A percentile compares a stretch with the other conserved stretches of the same genome.
phyloP scores from a whole-genome alignment of 306 rosid genomes.

The Herpetospermum pedunculosum region DNA sequence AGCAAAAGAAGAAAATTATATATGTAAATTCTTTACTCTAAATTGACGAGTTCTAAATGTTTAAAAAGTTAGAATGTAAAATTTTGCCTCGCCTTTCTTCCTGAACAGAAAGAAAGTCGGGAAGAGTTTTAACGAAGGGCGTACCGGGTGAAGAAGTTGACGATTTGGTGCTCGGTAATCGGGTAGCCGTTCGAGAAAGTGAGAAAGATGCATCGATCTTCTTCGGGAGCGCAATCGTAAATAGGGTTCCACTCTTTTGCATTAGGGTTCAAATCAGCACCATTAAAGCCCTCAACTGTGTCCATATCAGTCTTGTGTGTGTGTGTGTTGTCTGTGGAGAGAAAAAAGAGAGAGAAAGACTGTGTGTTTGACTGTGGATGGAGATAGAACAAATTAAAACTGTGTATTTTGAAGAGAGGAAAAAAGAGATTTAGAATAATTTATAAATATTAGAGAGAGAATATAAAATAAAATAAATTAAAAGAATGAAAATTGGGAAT shows the following conservation, averaged over 20 bases:
- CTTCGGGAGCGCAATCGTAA: constrained; percentile 11
- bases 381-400: not conserved
- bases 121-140: not conserved
- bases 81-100: too few species aligned
- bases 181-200: constrained; percentile 31
- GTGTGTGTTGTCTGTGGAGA: not conserved
- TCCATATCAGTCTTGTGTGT: not conserved
- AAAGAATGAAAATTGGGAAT: not conserved
- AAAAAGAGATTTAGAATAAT: not conserved
- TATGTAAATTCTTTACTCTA: too few species aligned
- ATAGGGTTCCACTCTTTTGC: constrained; percentile 22
- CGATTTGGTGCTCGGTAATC: constrained; percentile 9
- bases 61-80: too few species aligned
- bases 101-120: not conserved
- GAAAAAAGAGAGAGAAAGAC: not conserved
- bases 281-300: not conserved
- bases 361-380: not conserved
- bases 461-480: too few species aligned
- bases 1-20: too few species aligned
- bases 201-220: constrained; percentile 25
- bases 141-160: constrained; percentile 25
- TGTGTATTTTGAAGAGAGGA: not conserved
- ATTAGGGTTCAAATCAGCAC: constrained; percentile 14
- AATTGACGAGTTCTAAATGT: too few species aligned
- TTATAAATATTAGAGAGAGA: not conserved